Evolutionary conservation across 805 yeast genomes (phyloP).

Genomic region (Ogataea kodamae): DNA sequence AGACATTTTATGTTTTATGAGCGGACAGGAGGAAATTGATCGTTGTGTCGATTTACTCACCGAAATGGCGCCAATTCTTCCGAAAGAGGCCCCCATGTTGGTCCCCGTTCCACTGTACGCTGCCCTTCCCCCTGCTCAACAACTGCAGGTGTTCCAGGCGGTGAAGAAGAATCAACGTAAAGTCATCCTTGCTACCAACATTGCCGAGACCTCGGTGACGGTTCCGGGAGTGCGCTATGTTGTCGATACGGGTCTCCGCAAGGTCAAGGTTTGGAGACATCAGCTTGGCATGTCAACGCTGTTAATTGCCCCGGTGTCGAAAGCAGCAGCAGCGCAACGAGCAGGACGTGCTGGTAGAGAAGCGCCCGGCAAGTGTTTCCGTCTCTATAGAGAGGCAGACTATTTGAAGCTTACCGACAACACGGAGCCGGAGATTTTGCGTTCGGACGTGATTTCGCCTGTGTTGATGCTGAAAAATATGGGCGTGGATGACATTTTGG

Average conservation of each 20-base stretch:
- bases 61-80: constrained; percentile 60
- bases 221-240: constrained; percentile 93
- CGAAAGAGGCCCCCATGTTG: constrained; percentile 70
- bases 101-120: constrained; percentile 89
- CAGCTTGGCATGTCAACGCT: constrained; percentile 89
- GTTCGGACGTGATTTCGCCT: constrained; percentile 84
- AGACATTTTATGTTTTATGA: constrained; percentile 86
- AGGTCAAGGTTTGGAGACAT: constrained; percentile 93
- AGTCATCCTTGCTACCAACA: constrained; percentile 87
- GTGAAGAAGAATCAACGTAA: constrained; percentile 69
- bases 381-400: constrained; percentile 75
- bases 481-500: constrained; percentile 76
- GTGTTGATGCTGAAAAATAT: constrained; percentile 77
- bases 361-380: constrained; percentile 80
- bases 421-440: constrained; percentile 89
- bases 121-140: constrained; percentile 82
- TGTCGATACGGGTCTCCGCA: constrained; percentile 86
- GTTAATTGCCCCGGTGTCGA: constrained; percentile 87
- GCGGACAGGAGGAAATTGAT: constrained; percentile 98
- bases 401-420: constrained; percentile 62
- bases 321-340: constrained; percentile 92
- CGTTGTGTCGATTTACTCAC: constrained; percentile 63
- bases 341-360: constrained; percentile 99
- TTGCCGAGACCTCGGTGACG: constrained; percentile 97
- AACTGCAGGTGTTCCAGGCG: constrained; percentile 71